Conservation (phyloP, 2,329 filamentous ascomycete genomes). For the Aspergillus jensenii region DNA sequence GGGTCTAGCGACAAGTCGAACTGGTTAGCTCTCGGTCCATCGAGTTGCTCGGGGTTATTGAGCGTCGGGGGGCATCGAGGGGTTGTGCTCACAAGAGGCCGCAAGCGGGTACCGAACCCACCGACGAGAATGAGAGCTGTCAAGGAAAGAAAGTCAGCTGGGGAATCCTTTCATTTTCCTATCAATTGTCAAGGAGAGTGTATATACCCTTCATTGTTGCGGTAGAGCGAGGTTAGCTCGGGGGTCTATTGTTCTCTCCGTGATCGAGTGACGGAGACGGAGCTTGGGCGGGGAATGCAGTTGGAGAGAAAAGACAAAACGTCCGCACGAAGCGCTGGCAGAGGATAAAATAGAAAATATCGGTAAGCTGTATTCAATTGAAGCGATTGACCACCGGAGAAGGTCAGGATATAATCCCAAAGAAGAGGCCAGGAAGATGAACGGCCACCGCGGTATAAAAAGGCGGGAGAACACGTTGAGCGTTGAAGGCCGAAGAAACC, state of each 20-base stretch:
- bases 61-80: slow-evolving; percentile 25
- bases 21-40: slow-evolving; percentile 16
- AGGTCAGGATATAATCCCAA: neutral
- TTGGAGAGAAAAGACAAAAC: neutral
- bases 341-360: neutral
- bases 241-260: slow-evolving; percentile 3
- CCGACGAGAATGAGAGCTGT: slow-evolving; percentile 96
- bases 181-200: neutral
- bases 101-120: slow-evolving; percentile 96
- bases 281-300: slow-evolving; percentile 2
- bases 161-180: neutral
- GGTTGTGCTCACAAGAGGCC: slow-evolving; percentile 73
- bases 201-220: slow-evolving; percentile 20
- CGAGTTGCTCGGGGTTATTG: slow-evolving; percentile 1
- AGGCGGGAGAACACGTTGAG: slow-evolving; percentile 31
- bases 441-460: slow-evolving; percentile 14
- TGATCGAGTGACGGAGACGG: slow-evolving; percentile 13
- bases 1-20: slow-evolving; percentile 61
- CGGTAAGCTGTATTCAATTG: slow-evolving; percentile 1
- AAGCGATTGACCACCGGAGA: neutral
- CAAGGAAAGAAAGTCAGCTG: slow-evolving; percentile 15
- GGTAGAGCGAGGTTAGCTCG: slow-evolving; percentile 7
- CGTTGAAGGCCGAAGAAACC: slow-evolving; percentile 16
- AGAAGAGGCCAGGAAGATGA: slow-evolving; percentile 10
- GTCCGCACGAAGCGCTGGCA: neutral